Evolutionary conservation across 2,329 filamentous ascomycete genomes (phyloP).

Genomic region (Epichloe scottii): DNA sequence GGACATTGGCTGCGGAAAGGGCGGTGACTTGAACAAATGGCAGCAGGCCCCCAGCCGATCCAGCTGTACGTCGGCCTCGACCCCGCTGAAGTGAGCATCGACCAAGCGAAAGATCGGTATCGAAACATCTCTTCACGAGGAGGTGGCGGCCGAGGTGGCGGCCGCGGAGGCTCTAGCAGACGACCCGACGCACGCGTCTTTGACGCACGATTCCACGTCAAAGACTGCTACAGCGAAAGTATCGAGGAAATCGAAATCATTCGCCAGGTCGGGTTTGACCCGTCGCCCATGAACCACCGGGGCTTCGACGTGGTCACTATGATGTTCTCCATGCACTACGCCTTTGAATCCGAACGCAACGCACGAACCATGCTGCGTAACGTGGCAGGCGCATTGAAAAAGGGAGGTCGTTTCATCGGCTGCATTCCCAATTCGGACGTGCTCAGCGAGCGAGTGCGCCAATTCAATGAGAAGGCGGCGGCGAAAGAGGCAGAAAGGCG

Average conservation of each 20-base stretch:
- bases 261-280: conserved; percentile 76
- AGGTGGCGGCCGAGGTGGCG: conserved; percentile 41
- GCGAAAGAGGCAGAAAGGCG: conserved; percentile 30
- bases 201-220: conserved; percentile 75
- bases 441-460: conserved; percentile 64
- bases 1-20: conserved; percentile 94
- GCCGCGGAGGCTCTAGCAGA: conserved; percentile 36
- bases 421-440: conserved; percentile 96
- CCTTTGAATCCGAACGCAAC: conserved; percentile 85
- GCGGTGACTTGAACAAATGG: conserved; percentile 92
- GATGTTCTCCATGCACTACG: conserved; percentile 99
- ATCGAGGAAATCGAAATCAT: conserved; percentile 74
- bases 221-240: conserved; percentile 83
- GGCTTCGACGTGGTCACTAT: conserved; percentile 95
- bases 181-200: conserved; percentile 50
- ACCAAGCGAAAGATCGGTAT: conserved; percentile 80
- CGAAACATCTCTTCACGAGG: conserved; percentile 53
- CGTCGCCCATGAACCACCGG: conserved; percentile 56
- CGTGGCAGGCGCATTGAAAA: conserved; percentile 79
- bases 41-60: conserved; percentile 87
- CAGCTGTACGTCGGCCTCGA: conserved; percentile 89
- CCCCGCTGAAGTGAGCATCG: conserved; percentile 82
- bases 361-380: conserved; percentile 88
- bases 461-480: conserved; percentile 49
- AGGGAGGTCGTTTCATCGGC: conserved; percentile 87